A percentile compares a stretch with the other conserved stretches of the same genome.
Evolutionary conservation across 148 eudicot species (phyloP).

Genomic region (Camellia japonica): DNA sequence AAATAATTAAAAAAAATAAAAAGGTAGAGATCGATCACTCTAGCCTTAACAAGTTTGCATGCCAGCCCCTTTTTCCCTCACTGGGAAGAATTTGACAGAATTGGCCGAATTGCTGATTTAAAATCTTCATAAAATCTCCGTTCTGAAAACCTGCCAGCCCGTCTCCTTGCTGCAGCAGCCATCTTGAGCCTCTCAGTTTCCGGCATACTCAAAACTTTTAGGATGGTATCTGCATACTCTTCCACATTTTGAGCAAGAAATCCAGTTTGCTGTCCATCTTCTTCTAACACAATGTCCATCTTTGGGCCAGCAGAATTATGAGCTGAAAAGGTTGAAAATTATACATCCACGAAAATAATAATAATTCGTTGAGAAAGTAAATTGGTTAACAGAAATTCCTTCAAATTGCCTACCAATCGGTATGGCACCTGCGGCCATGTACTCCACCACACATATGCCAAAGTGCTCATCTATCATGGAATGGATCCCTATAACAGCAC

Average conservation of each 20-base stretch:
- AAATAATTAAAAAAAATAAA: not conserved
- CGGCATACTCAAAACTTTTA: conserved; percentile 58
- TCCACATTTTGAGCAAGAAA: conserved; percentile 67
- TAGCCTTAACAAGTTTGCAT: not conserved
- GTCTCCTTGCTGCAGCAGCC: conserved; percentile 86
- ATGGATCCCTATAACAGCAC: conserved; percentile 81
- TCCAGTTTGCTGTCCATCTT: conserved; percentile 74
- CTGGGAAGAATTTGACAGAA: conserved; percentile 33
- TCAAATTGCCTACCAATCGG: conserved; percentile 66
- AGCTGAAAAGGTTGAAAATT: conserved; percentile 44
- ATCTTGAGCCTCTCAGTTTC: conserved; percentile 55
- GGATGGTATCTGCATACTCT: conserved; percentile 76
- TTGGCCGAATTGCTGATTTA: conserved; percentile 52
- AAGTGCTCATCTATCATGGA: conserved; percentile 96
- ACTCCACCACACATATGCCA: conserved; percentile 94
- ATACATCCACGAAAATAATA: not conserved
- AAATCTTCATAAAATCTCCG: conserved; percentile 78
- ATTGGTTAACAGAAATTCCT: not conserved
- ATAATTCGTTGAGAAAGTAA: not conserved
- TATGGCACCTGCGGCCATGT: conserved; percentile 96
- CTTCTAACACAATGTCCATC: conserved; percentile 91
- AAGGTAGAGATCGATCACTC: not conserved
- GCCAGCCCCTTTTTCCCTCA: not conserved
- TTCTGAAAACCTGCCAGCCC: conserved; percentile 76
- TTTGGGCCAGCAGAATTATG: conserved; percentile 97